A percentile compares a stretch with the other conserved stretches of the same genome.
Conservation (phyloP, 75 land plant species). For the Azolla pinnata region DNA sequence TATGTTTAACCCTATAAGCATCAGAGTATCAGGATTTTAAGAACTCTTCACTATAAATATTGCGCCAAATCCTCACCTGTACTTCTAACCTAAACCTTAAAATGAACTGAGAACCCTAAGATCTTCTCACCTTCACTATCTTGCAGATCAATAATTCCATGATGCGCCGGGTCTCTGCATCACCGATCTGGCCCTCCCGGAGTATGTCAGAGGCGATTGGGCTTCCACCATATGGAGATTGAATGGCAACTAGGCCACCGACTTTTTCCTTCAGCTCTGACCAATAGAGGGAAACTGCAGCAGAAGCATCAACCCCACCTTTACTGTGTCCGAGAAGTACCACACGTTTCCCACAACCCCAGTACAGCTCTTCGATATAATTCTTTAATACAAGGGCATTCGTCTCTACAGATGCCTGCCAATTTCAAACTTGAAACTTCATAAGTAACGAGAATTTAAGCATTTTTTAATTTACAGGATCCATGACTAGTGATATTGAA, state of each 20-base stretch:
- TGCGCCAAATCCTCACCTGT: too few species aligned
- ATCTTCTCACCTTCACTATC: constrained; percentile 80
- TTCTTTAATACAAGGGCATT: constrained; percentile 91
- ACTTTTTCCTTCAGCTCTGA: constrained; percentile 85
- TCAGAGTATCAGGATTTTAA: background rate
- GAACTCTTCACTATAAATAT: background rate
- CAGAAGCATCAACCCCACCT: constrained; percentile 97
- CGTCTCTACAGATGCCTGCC: constrained; percentile 90
- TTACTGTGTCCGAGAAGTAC: constrained; percentile 93
- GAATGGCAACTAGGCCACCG: constrained; percentile 81
- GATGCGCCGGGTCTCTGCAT: constrained; percentile 59
- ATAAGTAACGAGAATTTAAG: too few species aligned
- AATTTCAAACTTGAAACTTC: background rate
- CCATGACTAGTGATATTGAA: too few species aligned
- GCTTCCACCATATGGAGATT: constrained; percentile 97
- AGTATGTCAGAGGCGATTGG: constrained; percentile 93
- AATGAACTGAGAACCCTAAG: too few species aligned
- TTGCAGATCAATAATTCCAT: constrained; percentile 86
- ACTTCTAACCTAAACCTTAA: too few species aligned
- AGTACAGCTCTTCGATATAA: constrained; percentile 82
- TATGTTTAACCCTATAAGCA: background rate
- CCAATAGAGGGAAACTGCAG: constrained; percentile 91
- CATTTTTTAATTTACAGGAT: too few species aligned
- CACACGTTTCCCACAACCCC: constrained; percentile 74
- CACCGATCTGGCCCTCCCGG: constrained; percentile 96